These are phyloP conservation scores for Pterocarpus macrocarpus DNA, from an alignment of 306 rosid genomes.

Conservation along the genomic window DNA sequence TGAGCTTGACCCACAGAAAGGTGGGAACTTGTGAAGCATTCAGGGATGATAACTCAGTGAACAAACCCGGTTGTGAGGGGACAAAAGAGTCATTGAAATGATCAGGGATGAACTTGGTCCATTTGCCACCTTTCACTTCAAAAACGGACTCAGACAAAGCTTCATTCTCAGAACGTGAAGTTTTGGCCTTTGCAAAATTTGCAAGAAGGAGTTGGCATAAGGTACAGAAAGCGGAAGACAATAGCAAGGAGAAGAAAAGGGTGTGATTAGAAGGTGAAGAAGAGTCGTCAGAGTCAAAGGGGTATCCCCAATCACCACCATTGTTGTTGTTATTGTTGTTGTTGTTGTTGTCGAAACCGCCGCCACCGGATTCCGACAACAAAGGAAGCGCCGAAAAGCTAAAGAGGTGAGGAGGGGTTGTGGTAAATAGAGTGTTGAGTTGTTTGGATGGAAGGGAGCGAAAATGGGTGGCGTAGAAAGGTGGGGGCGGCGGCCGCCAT, in stretches of 20 bases:
- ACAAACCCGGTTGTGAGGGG: conserved; percentile 36
- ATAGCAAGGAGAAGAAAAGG: conserved; percentile 53
- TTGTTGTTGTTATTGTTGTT: conserved; percentile 25
- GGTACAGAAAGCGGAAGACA: conserved; percentile 55
- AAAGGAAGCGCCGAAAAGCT: conserved; percentile 43
- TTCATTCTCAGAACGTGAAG: conserved; percentile 10
- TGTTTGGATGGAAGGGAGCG: conserved; percentile 14
- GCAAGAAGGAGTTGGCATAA: conserved; percentile 68
- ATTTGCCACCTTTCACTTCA: conserved; percentile 86
- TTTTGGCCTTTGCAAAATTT: conserved; percentile 65
- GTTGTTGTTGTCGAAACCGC: conserved; percentile 18
- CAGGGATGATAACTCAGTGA: conserved; percentile 44
- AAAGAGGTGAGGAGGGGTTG: conserved; percentile 36
- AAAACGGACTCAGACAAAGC: conserved; percentile 50
- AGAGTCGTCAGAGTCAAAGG: conserved; percentile 55
- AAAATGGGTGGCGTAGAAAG: conserved; percentile 33
- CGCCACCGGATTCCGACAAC: conserved; percentile 31
- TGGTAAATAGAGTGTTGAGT: not conserved
- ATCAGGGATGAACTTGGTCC: conserved; percentile 67
- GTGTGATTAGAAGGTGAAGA: conserved; percentile 49
- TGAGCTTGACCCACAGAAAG: conserved; percentile 57
- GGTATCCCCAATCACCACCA: conserved; percentile 60
- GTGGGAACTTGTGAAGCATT: conserved; percentile 39
- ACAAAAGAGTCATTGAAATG: conserved; percentile 60
- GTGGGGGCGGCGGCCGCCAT: not conserved